Evolutionary conservation across 176 grass and related monocot genomes (phyloP), one percentile per base, ranked within the genome.

Genomic region (Saccharum spontaneum): DNA sequence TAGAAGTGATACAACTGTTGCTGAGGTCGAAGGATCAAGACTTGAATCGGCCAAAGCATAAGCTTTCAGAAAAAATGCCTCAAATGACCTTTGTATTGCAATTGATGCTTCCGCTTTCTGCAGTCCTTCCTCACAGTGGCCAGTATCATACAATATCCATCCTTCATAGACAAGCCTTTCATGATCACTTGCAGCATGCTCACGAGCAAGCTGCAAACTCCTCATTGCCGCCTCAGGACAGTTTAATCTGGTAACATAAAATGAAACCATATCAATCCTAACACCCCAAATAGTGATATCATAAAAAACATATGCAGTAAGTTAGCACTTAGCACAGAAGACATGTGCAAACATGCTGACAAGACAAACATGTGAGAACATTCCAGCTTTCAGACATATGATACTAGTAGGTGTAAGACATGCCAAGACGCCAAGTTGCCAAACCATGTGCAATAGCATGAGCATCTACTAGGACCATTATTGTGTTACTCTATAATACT

Each of bases 61-160:
- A 10, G 94, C 94, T 88, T 97, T 97, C 70, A 97, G 77, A 84
- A 97, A 97, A 86, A 97, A 97, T 41, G 94, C 94, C 86, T 97
- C 94, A 81, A 97, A 97, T 52, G 94, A 97, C 60, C 94, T 91
- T 75, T 94, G 92, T 41, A 97, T 92, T 73, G 92, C 77, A 68
- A 97, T 94, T 14, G 94, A 94, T 84, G 91, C 94, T 85, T 97
- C 94, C 1, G 92, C 90, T 83, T 97, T 97, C 54, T 83, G 88
- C 64, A 97, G 77, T 48, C 94, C 94, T 88, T 97, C 94, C 54
- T 92, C 90, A 2, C 92, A 97, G 73, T 97, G 94, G 1, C 94
- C 94, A 15, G 94, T 97, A 87, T 97, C 94, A 85, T 97, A 97
- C 67, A 97, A 50, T 78, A 97, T 97, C 94, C 94, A 97, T 76